Base-by-base conservation (phyloP, 2,329 filamentous ascomycete species). In the Colletotrichum kahawae region DNA sequence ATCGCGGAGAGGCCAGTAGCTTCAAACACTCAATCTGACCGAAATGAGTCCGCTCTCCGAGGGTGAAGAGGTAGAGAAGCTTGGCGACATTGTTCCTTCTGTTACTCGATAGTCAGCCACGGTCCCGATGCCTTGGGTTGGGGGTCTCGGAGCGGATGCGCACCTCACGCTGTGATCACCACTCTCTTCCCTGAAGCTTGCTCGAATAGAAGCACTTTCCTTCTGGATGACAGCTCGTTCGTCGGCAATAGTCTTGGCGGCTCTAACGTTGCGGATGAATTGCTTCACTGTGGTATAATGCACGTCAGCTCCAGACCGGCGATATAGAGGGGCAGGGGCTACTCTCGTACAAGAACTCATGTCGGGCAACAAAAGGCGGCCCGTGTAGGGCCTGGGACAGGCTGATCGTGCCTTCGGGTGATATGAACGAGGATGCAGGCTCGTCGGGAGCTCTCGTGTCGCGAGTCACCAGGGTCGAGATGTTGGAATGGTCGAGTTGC, bases 21-120 rank as follows among this genome's bases (percentile, higher is more conserved):
- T 99, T 99, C 82, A 99, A 90, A 85, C 97, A 99, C 92, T 99
- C 97, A 83, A 99, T 99, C 89, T 99, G 97, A 67, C 97, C 97
- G 84, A 99, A 99, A 86, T 99, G 97, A 72, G 97, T 99, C 81
- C 97, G 92, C 87, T 99, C 97, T 78, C 97, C 97, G 56, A 99
- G 91, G 2, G 97, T 99, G 85, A 99, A 99, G 76, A 99, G 95
- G 84, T 99, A 99, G 51, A 99, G 91, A 43, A 99, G 92, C 86
- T 99, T 99, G 75, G 97, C 96, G 81, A 99, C 97, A 90, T 99
- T 99, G 89, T 99, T 99, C 83, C 97, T 93, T 87, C 96, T 98
- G 67, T 63, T 68, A 60, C 70, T 77, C 62, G 76, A 79, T 76
- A 74, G 76, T 74, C 71, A 51, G 31, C 29, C 24, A 18, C 71